A percentile compares a stretch with the other conserved stretches of the same genome.
Conservation (phyloP, 2,329 filamentous ascomycete species). For the Aotearoamyces nothofagi region DNA sequence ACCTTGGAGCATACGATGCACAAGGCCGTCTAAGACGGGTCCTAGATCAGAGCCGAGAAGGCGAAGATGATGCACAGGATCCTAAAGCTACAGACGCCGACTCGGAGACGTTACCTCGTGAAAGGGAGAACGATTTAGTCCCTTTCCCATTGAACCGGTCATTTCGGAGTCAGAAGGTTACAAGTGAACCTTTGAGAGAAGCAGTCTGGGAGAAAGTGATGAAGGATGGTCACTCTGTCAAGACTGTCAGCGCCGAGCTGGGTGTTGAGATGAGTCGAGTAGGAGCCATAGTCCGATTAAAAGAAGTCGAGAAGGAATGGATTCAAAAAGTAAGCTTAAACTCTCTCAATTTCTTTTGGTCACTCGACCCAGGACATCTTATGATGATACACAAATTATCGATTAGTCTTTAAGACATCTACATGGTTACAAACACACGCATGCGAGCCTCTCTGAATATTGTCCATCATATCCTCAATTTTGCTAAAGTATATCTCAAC, state of each 20-base stretch:
- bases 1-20: conserved; percentile 16
- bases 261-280: conserved; percentile 55
- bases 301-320: conserved; percentile 55
- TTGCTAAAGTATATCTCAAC: conserved; percentile 1
- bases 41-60: conserved; percentile 3
- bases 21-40: conserved; percentile 16
- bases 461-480: conserved; percentile 9
- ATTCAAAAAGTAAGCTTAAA: conserved; percentile 39
- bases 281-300: conserved; percentile 52
- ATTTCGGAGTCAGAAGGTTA: conserved; percentile 45
- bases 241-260: conserved; percentile 46
- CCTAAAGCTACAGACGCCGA: conserved; percentile 1
- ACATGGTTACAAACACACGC: conserved; percentile 75
- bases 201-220: conserved; percentile 46
- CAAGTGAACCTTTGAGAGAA: conserved; percentile 49
- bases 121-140: conserved; percentile 10
- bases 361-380: conserved; percentile 7
- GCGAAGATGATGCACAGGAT: conserved; percentile 1
- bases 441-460: conserved; percentile 60
- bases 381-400: conserved; percentile 66
- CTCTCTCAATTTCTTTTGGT: conserved; percentile 10
- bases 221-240: conserved; percentile 36
- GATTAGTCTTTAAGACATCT: conserved; percentile 99
- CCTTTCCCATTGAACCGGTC: conserved; percentile 47
- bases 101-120: conserved; percentile 7